Conservation (phyloP, 352 stramenopile species). For the Blastocystis sp. region DNA sequence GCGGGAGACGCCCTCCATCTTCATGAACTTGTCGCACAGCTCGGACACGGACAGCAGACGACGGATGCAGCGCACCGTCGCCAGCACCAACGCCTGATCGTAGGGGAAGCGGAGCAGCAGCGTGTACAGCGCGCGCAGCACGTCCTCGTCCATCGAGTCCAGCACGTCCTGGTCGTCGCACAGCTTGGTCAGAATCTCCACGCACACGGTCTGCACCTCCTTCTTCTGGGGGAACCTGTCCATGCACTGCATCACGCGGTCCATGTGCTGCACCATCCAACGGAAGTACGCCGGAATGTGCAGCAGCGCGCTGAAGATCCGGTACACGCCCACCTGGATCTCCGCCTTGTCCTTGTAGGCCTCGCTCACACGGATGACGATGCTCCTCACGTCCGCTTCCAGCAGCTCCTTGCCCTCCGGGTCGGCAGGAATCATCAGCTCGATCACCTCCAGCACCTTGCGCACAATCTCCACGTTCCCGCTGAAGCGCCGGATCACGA, state of each 20-base stretch:
- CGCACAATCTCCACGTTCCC: constrained; percentile 43
- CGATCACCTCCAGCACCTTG: constrained; percentile 41
- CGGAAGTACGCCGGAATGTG: constrained; percentile 5
- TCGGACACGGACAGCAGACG: constrained; percentile 16
- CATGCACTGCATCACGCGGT: constrained; percentile 14
- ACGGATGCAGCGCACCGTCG: constrained; percentile 8
- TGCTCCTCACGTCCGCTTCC: not conserved
- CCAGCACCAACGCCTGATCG: constrained; percentile 30
- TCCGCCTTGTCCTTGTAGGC: not conserved
- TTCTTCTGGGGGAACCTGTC: constrained; percentile 25
- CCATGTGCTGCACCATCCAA: constrained; percentile 34
- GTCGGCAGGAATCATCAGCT: constrained; percentile 48
- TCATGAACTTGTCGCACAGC: constrained; percentile 37
- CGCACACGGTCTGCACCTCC: constrained; percentile 58
- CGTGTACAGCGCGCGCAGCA: constrained; percentile 6
- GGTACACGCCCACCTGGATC: constrained; percentile 37
- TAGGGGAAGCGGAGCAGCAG: constrained; percentile 39
- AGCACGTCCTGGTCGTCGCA: constrained; percentile 43
- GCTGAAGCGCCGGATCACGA: constrained; percentile 6
- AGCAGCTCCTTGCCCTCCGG: constrained; percentile 15
- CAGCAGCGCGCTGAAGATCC: not conserved
- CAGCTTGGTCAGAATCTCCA: constrained; percentile 33
- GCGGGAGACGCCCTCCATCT: not conserved
- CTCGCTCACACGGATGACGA: constrained; percentile 12
- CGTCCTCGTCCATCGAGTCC: not conserved